Evolutionary conservation across 768 basidiomycete genomes (phyloP).

Genomic region (Lentinus tigrinus): DNA sequence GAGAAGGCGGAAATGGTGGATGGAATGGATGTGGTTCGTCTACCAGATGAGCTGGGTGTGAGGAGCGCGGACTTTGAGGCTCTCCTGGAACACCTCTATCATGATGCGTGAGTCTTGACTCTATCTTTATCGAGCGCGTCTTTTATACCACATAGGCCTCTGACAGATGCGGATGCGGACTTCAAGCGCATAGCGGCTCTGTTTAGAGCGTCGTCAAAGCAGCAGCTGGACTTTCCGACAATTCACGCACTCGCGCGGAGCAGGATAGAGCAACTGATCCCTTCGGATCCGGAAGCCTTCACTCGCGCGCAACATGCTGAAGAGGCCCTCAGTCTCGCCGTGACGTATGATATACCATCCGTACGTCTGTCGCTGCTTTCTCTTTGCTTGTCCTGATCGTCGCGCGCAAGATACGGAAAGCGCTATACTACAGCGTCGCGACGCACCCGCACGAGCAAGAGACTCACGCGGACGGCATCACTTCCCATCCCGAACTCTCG

Average conservation of each 20-base stretch:
- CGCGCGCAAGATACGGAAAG: constrained; percentile 52
- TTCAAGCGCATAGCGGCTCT: constrained; percentile 52
- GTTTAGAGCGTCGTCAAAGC: constrained; percentile 55
- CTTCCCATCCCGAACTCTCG: constrained; percentile 10
- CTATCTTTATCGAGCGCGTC: constrained; percentile 5
- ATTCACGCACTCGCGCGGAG: constrained; percentile 46
- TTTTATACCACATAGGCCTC: constrained; percentile 36
- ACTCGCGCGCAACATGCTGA: constrained; percentile 41
- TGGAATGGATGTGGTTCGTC: constrained; percentile 19
- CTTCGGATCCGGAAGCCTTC: constrained; percentile 43
- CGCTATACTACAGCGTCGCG: constrained; percentile 62
- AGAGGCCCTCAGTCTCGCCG: constrained; percentile 54
- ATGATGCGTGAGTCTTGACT: constrained; percentile 54
- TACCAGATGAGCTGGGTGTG: constrained; percentile 41
- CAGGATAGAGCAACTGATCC: constrained; percentile 47
- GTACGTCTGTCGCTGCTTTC: constrained; percentile 37
- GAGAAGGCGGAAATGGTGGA: neutral
- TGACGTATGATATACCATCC: constrained; percentile 43
- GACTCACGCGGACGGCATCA: constrained; percentile 11
- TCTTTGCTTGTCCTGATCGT: neutral
- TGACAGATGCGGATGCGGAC: constrained; percentile 42
- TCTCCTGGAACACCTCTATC: constrained; percentile 64
- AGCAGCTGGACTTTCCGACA: constrained; percentile 55
- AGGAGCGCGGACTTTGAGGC: constrained; percentile 49
- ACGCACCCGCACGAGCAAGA: constrained; percentile 48